A percentile compares a stretch with the other conserved stretches of the same genome.
phyloP scores from a whole-genome alignment of 805 yeast species.

The Schwanniomyces occidentalis region DNA sequence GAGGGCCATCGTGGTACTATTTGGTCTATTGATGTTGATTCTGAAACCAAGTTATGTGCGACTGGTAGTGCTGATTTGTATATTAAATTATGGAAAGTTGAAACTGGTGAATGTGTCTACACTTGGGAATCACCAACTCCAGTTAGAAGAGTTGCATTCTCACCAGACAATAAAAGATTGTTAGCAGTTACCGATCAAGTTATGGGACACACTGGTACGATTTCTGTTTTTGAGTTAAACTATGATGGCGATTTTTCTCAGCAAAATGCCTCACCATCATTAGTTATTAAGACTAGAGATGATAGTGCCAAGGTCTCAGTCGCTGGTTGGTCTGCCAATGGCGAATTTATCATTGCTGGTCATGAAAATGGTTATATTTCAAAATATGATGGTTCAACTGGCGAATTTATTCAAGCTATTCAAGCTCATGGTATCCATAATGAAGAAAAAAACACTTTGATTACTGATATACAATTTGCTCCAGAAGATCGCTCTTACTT shows the following conservation, averaged over 20 bases:
- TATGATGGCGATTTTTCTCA: constrained; percentile 38
- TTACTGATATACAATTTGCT: constrained; percentile 90
- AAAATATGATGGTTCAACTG: constrained; percentile 75
- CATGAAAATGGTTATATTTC: constrained; percentile 85
- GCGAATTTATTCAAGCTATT: constrained; percentile 59
- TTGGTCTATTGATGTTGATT: constrained; percentile 89
- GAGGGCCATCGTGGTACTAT: constrained; percentile 86
- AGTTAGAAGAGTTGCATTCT: constrained; percentile 87
- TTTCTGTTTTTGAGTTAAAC: constrained; percentile 65
- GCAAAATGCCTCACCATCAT: constrained; percentile 56
- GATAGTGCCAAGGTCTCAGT: constrained; percentile 65
- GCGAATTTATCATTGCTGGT: constrained; percentile 75
- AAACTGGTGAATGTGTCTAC: constrained; percentile 72
- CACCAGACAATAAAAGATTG: constrained; percentile 66
- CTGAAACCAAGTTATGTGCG: constrained; percentile 62
- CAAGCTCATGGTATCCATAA: constrained; percentile 70
- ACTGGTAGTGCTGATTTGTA: constrained; percentile 93
- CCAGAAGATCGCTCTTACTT: constrained; percentile 81
- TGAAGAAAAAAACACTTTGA: constrained; percentile 41
- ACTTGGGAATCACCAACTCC: constrained; percentile 80
- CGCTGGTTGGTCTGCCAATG: constrained; percentile 85
- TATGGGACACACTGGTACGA: constrained; percentile 84
- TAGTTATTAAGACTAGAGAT: constrained; percentile 61
- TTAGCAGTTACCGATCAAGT: constrained; percentile 86
- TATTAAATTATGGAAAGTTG: constrained; percentile 80